Evolutionary conservation across 192 early-diverging fungal species (phyloP), one percentile per base, ranked within the genome.

Genomic region (Ramicandelaber brevisporus): DNA sequence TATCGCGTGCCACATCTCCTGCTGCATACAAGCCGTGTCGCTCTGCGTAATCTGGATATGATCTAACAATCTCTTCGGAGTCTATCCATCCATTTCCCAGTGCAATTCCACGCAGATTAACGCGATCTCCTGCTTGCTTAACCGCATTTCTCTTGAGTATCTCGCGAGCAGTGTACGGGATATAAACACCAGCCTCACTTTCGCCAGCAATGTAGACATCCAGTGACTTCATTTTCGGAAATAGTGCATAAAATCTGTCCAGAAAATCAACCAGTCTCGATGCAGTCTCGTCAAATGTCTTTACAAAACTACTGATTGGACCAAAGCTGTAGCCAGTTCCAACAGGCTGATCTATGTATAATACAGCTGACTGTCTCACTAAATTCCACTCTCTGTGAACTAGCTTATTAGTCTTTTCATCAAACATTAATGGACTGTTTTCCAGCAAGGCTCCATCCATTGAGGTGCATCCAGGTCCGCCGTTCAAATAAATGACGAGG

Each of bases 61-160:
- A 55, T 34, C 44, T 41, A 35, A 63, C 65, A 60, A 56, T 56
- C 10, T 48, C 45, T 14, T 40, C 23, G 16, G 71, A 69, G 23
- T 78, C 75, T 12, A 78, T 55, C 75, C 75, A 78, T n/a, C 70
- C 71, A 41, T 71, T 78, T 13, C 75, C 75, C 27, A 78, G 62
- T 36, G 60, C 40, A 8, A 75, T 12, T 0, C 69, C 67, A 17
- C 44, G 20, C 6, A 75, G 24, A 14, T 46, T 29, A 19, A 38
- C 38, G 12, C 44, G 17, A 1, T 9, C 17, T 21, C 20, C 40
- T 24, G 30, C 24, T 15, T 14, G 14, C 3, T 43, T 30, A 2
- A 32, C 27, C 10, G 37, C 31, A 14, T 34, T 22, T 35, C 44
- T 54, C 17, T 52, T 50, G 18, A 74, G 36, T 0, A 74, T 48